Evolutionary conservation across 139 green algal genomes (phyloP).

Genomic region (Eudorina sp.): DNA sequence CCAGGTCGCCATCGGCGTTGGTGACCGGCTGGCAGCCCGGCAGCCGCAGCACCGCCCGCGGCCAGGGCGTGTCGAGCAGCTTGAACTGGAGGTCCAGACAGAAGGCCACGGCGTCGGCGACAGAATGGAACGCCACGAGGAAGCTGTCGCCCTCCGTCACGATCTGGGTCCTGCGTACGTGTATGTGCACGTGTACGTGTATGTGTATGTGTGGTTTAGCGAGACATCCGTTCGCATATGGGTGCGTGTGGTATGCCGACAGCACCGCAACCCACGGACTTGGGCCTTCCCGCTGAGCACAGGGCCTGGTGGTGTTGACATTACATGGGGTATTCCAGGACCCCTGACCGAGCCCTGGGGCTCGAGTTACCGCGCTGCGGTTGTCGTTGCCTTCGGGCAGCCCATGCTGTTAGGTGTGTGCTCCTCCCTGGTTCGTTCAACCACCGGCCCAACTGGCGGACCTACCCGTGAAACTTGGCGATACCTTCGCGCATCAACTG

Average conservation of each 20-base stretch:
- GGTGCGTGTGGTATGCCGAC: too few species aligned
- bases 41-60: slow-evolving; percentile 75
- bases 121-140: slow-evolving; percentile 77
- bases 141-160: slow-evolving; percentile 74
- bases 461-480: slow-evolving; percentile 63
- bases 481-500: slow-evolving; percentile 83
- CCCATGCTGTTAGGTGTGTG: too few species aligned
- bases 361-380: too few species aligned
- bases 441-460: background rate
- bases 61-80: slow-evolving; percentile 84
- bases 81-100: slow-evolving; percentile 84
- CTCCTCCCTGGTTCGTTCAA: too few species aligned
- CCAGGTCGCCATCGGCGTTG: slow-evolving; percentile 41
- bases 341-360: too few species aligned
- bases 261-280: too few species aligned
- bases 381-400: too few species aligned
- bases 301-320: too few species aligned
- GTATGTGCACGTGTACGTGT: background rate
- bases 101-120: slow-evolving; percentile 73
- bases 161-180: slow-evolving; percentile 40
- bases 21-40: slow-evolving; percentile 68
- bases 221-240: too few species aligned
- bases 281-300: too few species aligned
- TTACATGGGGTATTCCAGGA: too few species aligned
- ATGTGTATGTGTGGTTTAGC: too few species aligned